Evolutionary conservation across 1,139 yeast species (phyloP).

Genomic region (Geotrichum phurueaensis): DNA sequence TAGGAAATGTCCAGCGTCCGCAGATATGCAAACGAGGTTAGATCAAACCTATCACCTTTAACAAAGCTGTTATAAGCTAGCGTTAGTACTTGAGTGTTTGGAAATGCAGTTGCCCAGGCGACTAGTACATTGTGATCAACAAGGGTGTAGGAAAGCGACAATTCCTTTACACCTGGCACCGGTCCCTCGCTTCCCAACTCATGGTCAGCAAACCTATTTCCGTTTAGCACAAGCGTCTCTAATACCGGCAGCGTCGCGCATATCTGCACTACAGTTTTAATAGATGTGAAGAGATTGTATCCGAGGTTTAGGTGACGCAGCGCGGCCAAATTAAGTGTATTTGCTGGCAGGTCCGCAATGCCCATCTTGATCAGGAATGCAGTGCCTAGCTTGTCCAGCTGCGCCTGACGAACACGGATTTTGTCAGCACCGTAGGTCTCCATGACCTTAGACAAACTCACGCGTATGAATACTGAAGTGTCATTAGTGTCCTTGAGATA

Average conservation of each 20-base stretch:
- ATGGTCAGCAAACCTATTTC: conserved; percentile 49
- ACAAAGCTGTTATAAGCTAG: conserved; percentile 45
- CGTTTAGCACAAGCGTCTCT: conserved; percentile 49
- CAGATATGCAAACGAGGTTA: conserved; percentile 22
- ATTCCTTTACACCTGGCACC: conserved; percentile 23
- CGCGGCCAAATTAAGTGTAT: conserved; percentile 25
- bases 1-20: conserved; percentile 42
- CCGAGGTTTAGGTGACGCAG: conserved; percentile 53
- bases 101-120: conserved; percentile 39
- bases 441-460: conserved; percentile 45
- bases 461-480: conserved; percentile 21
- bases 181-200: conserved; percentile 1
- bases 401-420: conserved; percentile 44
- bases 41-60: background rate
- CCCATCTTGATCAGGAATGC: conserved; percentile 23
- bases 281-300: conserved; percentile 47
- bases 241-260: conserved; percentile 39
- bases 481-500: conserved; percentile 40
- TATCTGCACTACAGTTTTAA: conserved; percentile 41
- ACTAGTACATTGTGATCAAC: conserved; percentile 29
- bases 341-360: conserved; percentile 4
- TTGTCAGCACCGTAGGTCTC: conserved; percentile 64
- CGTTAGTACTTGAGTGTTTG: conserved; percentile 41
- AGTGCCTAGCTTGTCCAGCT: conserved; percentile 43
- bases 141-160: conserved; percentile 40